Evolutionary conservation across 352 stramenopile genomes (phyloP).

Genomic region (Phytophthora rubi): DNA sequence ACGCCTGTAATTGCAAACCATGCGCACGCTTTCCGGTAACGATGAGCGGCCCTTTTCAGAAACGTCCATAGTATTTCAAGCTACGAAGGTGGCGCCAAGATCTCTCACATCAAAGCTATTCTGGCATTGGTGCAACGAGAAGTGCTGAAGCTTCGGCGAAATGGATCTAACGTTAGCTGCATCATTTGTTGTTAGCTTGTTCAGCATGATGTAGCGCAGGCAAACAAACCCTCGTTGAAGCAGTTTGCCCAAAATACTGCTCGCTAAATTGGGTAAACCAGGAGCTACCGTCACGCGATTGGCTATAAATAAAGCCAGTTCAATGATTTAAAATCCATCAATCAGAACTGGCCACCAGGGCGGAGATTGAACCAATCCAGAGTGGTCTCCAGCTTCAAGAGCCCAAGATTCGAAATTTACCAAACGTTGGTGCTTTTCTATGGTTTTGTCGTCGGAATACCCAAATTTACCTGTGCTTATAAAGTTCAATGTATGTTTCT

Average conservation of each 20-base stretch:
- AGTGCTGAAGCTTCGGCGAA: no score
- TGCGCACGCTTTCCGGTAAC: no score
- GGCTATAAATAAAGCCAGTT: conserved; percentile 29
- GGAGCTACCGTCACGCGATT: conserved; percentile 5
- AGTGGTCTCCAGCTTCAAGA: not conserved
- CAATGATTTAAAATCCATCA: conserved; percentile 47
- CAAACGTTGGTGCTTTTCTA: not conserved
- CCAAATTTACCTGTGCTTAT: no score
- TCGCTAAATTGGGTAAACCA: not conserved
- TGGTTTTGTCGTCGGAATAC: no score
- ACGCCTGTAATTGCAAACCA: no score
- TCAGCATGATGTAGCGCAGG: no score
- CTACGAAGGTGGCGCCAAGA: not conserved
- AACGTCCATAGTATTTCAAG: not conserved
- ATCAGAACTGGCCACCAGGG: conserved; percentile 20
- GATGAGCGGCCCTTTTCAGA: not conserved
- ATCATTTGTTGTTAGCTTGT: no score
- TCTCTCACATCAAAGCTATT: not conserved
- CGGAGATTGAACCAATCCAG: conserved; percentile 47
- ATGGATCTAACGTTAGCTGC: no score
- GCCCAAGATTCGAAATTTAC: conserved; percentile 7
- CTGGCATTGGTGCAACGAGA: no score
- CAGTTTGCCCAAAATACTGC: not conserved
- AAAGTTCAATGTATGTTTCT: no score
- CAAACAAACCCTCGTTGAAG: not conserved